Base-by-base conservation (phyloP, 1,284 basidiomycete species). In the Cystobasidium sp. region DNA sequence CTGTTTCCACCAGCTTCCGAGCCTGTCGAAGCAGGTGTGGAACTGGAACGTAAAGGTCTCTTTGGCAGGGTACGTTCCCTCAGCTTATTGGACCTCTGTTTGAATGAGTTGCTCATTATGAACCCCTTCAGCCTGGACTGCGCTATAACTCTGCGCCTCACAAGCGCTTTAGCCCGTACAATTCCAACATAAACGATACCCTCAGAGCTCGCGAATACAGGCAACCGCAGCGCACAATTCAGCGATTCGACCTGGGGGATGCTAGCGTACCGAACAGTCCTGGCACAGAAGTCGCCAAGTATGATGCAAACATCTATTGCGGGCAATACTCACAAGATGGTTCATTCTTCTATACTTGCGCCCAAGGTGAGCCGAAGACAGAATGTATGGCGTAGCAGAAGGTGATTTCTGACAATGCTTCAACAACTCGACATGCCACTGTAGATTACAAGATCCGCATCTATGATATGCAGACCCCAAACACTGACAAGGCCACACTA, bases 401-500 rank as follows among this genome's bases (percentile, higher is more conserved):
- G 47, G 52, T 39, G 24, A 12, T 51, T 59, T 20, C n/a, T 65
- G 47, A 44, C 47, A n/a, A 51, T 24, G 14, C 5, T 49, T 16
- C 12, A 7, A 51, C 43, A 56, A 16, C 31, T 31, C 31, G 2
- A 5, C 22, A 37, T 20, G 14, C 1, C 53, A 12, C 9, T 31
- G 67, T 80, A 90, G 92, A 95, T 81, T 97, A 95, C 81, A 88
- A 88, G 55, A 84, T 97, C 6, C 91, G 95, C 81, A 85, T 97
- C 9, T 98, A 94, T 80, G 91, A 94, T 78, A 94, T 90, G 76
- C 88, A 86, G 43, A 84, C 86, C 2, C 85, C 88, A 5, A 77
- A 73, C 24, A 72, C 74, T 39, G 58, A 56, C 44, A 79, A 79
- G 65, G 74, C 76, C 0, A 76, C 77, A 6, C 67, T 74, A 20